Evolutionary conservation across 495 filamentous ascomycete species (phyloP).

Genomic region (Hypoxylon subgilvum): DNA sequence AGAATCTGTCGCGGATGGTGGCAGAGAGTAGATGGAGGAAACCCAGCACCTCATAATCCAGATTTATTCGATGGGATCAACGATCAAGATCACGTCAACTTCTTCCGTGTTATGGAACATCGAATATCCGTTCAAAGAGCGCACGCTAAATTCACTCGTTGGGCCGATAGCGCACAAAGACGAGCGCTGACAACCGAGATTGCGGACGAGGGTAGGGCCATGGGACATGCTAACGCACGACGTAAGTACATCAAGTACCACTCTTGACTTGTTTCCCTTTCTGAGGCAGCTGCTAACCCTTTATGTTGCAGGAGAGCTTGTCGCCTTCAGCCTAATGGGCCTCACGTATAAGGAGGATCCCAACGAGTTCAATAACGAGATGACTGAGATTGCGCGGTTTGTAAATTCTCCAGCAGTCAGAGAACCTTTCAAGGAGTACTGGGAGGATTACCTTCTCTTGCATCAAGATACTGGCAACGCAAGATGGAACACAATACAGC

Average conservation of each 20-base stretch:
- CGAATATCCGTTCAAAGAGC: constrained; percentile 1
- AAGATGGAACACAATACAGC: constrained; percentile 13
- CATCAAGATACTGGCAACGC: neutral
- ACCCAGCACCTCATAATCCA: neutral
- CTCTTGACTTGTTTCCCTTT: too few relatives aligned
- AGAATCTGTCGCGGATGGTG: neutral
- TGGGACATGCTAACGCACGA: too few relatives aligned
- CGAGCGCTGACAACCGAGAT: too few relatives aligned
- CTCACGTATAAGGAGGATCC: too few relatives aligned
- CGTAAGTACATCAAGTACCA: too few relatives aligned
- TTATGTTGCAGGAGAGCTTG: too few relatives aligned
- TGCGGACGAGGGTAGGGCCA: too few relatives aligned
- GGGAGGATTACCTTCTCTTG: neutral
- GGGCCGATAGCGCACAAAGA: too few relatives aligned
- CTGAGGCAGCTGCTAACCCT: too few relatives aligned
- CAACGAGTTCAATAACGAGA: too few relatives aligned
- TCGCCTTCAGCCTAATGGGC: too few relatives aligned
- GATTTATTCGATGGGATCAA: neutral
- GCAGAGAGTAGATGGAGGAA: neutral
- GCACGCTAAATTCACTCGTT: neutral
- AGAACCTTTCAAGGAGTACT: neutral
- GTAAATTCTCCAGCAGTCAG: neutral
- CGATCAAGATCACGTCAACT: neutral
- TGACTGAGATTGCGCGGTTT: neutral
- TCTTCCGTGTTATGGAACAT: constrained; percentile 10